Base-by-base conservation (phyloP, 1,284 basidiomycete genomes). In the Cryptococcus hybrid region DNA sequence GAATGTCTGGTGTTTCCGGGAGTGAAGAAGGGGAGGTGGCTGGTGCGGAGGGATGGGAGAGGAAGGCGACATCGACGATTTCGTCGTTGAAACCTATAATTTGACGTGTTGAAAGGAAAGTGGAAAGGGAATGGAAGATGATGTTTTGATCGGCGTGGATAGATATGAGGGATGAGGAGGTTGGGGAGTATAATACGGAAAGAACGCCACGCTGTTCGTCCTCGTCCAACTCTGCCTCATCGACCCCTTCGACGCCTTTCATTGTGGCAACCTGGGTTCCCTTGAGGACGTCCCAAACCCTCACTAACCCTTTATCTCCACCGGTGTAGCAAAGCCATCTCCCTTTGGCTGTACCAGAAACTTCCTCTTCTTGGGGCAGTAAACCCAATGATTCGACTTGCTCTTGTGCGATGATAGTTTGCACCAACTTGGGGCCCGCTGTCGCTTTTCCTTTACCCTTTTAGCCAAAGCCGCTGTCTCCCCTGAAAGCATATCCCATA, bases 11-110 rank as follows among this genome's bases (percentile, higher is more conserved):
- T 34, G 47, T 47, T 13, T 47, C 47, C 3, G 47, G 47, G 6
- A 47, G 13, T 13, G 18, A 24, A 8, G 47, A 34, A 3, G 47
- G 18, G 13, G 24, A 12, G 43, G 65, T 55, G 51, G 68, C 54
- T 3, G 71, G 63, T 51, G 74, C 62, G 47, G 66, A 58, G 54
- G 69, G 63, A 1, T 70, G 62, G 49, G 73, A 58, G 58, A 99
- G 82, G 78, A 91, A 91, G 18, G 84, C 82, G 7, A 86, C 84
- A 69, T 98, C 95, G 51, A 98, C 89, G 65, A 99, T 93, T 76
- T 99, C 94, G 77, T 99, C 96, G 76, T 99, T 98, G 83, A 89
- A 99, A 0, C 96, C 96, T 61, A 99, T 87, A 60, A 99, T 79
- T 68, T 97, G 94, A n/a, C 87, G 86, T n/a, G 83, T 80, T 36